These are phyloP conservation scores for Boletus sp. DNA, from an alignment of 1,284 basidiomycete genomes.

Conservation along the genomic window DNA sequence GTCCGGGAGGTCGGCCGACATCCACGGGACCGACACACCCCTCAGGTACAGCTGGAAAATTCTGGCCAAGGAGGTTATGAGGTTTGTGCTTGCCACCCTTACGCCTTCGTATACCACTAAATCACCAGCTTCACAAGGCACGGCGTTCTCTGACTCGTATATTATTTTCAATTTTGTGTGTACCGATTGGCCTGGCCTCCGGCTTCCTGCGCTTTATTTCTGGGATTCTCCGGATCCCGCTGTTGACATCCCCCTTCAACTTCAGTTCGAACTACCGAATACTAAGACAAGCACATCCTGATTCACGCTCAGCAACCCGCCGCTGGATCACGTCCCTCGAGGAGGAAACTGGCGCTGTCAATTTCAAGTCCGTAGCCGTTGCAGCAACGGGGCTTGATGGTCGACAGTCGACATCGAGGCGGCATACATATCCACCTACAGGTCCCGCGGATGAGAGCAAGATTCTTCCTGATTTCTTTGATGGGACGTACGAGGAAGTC, in stretches of 20 bases:
- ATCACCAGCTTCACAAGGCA: background rate
- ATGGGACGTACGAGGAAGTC: constrained; percentile 83
- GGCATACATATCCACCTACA: constrained; percentile 28
- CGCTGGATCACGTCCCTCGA: constrained; percentile 76
- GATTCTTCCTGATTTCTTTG: constrained; percentile 74
- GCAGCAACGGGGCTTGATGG: constrained; percentile 41
- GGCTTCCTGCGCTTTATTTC: constrained; percentile 55
- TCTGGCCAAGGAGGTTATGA: constrained; percentile 38
- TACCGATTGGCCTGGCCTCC: constrained; percentile 50
- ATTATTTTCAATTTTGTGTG: constrained; percentile 38
- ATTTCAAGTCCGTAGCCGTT: constrained; percentile 39
- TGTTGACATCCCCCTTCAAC: constrained; percentile 45
- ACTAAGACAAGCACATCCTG: constrained; percentile 34
- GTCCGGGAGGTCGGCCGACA: constrained; percentile 12
- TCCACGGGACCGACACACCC: constrained; percentile 22
- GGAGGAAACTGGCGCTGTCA: constrained; percentile 75
- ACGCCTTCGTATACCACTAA: background rate
- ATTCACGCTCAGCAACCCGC: constrained; percentile 55
- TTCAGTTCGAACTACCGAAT: constrained; percentile 44
- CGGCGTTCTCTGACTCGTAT: constrained; percentile 9
- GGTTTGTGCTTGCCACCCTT: constrained; percentile 4
- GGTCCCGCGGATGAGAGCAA: constrained; percentile 40
- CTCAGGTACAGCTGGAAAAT: constrained; percentile 56
- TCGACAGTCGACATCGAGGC: constrained; percentile 24
- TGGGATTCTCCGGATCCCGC: constrained; percentile 49